These are phyloP conservation scores for Lepidium sativum DNA, from an alignment of 345 rosid genomes.

Conservation along the genomic window DNA sequence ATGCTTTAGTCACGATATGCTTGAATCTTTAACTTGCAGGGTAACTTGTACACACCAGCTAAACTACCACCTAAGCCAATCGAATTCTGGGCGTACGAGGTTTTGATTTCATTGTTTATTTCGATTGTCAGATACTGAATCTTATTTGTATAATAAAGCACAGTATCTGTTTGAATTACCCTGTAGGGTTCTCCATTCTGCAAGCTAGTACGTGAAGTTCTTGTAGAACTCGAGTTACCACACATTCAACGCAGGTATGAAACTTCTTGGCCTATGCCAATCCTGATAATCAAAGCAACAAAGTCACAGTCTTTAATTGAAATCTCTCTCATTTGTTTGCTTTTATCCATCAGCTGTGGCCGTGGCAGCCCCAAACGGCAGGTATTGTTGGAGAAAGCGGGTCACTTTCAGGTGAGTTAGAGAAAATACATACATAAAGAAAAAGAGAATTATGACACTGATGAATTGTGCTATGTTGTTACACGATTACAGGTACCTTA, in stretches of 20 bases:
- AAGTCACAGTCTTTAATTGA: not conserved
- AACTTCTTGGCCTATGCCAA: not conserved
- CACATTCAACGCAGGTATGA: conserved; percentile 63
- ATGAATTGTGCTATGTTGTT: not conserved
- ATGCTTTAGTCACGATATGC: conserved; percentile 2
- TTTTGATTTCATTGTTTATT: conserved; percentile 6
- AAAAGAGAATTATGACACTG: not conserved
- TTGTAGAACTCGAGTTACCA: conserved; percentile 82
- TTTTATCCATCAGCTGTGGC: conserved; percentile 47
- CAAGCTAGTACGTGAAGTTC: conserved; percentile 71
- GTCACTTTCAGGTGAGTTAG: conserved; percentile 65
- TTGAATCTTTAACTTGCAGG: conserved; percentile 38
- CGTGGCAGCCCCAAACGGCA: conserved; percentile 87
- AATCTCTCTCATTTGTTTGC: not conserved
- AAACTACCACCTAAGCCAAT: conserved; percentile 83
- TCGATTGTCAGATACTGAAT: not conserved
- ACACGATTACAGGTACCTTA: conserved; percentile 55
- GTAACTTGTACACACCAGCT: conserved; percentile 58
- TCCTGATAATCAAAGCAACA: not conserved
- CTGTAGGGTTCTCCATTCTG: conserved; percentile 83
- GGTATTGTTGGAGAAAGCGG: conserved; percentile 45
- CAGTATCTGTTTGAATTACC: not conserved
- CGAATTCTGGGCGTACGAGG: conserved; percentile 90
- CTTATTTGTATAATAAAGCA: not conserved
- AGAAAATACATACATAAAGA: not conserved